Conservation (phyloP, 371 early-diverging fungal species). For the Conidiobolus incongruus region DNA sequence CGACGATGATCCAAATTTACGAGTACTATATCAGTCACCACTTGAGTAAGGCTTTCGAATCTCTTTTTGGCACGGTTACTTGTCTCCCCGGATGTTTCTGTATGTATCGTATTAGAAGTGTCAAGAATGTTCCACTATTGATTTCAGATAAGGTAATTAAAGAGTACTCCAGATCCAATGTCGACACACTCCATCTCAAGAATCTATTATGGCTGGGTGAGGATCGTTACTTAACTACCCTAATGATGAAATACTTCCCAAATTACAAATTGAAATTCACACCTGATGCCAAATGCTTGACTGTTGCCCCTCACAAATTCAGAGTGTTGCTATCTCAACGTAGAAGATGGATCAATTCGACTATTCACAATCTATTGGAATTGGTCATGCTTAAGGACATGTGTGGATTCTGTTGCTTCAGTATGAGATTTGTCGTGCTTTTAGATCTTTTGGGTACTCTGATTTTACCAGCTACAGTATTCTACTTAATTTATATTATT, state of each 20-base stretch:
- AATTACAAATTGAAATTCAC: constrained; percentile 89
- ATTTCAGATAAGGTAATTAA: constrained; percentile 47
- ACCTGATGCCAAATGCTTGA: constrained; percentile 82
- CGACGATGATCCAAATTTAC: constrained; percentile 82
- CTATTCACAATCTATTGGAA: constrained; percentile 92
- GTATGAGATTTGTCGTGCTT: too few species aligned
- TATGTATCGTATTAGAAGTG: constrained; percentile 50
- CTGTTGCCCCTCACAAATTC: too few species aligned
- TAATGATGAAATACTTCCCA: constrained; percentile 97
- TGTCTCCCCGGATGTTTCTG: constrained; percentile 84
- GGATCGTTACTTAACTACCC: constrained; percentile 86
- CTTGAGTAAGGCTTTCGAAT: constrained; percentile 51
- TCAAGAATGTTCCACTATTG: constrained; percentile 29
- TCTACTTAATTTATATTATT: constrained; percentile 54
- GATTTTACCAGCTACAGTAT: constrained; percentile 75
- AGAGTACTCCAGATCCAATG: constrained; percentile 79
- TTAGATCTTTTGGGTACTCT: constrained; percentile 82
- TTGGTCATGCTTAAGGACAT: constrained; percentile 60
- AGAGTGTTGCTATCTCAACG: too few species aligned
- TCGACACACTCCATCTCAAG: constrained; percentile 94
- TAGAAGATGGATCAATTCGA: too few species aligned
- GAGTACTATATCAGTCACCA: constrained; percentile 80
- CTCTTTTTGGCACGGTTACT: constrained; percentile 69
- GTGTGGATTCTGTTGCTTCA: constrained; percentile 90
- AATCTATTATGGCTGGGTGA: constrained; percentile 67